phyloP scores from a whole-genome alignment of 106 monocot species.

The Triglochin maritima region DNA sequence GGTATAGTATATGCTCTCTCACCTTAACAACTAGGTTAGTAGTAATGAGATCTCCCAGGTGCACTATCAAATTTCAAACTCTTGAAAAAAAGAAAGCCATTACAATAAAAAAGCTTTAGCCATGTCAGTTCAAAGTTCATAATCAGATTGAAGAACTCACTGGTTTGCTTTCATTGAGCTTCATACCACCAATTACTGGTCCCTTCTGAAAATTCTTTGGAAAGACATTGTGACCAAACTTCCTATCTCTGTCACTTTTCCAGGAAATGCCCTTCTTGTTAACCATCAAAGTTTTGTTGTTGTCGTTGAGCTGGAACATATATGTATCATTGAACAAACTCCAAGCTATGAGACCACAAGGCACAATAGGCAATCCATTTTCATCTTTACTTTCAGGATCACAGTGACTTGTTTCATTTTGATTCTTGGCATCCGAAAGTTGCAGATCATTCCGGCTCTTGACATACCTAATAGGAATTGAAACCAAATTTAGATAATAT shows the following conservation, averaged over 20 bases:
- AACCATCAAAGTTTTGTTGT: constrained; percentile 22
- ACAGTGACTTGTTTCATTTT: constrained; percentile 49
- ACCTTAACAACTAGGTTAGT: no score
- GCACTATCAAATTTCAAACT: neutral
- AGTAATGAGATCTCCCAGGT: no score
- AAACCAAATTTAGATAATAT: neutral
- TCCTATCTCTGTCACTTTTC: constrained; percentile 93
- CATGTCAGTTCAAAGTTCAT: neutral
- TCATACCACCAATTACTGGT: constrained; percentile 54
- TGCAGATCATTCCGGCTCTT: constrained; percentile 93
- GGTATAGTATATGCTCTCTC: no score
- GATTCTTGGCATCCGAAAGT: constrained; percentile 30
- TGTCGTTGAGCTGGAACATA: constrained; percentile 24
- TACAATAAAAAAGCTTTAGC: no score
- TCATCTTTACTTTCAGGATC: constrained; percentile 54
- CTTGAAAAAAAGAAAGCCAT: neutral
- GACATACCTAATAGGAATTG: constrained; percentile 57
- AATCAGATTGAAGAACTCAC: constrained; percentile 29
- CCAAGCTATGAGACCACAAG: constrained; percentile 97
- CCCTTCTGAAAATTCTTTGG: constrained; percentile 87
- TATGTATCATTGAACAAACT: constrained; percentile 98
- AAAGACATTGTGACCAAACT: constrained; percentile 80
- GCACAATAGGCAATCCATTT: constrained; percentile 55
- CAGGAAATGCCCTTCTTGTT: constrained; percentile 82
- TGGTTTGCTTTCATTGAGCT: constrained; percentile 38